Conservation (phyloP, 202 grass and related monocot genomes). For the Panicum virgatum region DNA sequence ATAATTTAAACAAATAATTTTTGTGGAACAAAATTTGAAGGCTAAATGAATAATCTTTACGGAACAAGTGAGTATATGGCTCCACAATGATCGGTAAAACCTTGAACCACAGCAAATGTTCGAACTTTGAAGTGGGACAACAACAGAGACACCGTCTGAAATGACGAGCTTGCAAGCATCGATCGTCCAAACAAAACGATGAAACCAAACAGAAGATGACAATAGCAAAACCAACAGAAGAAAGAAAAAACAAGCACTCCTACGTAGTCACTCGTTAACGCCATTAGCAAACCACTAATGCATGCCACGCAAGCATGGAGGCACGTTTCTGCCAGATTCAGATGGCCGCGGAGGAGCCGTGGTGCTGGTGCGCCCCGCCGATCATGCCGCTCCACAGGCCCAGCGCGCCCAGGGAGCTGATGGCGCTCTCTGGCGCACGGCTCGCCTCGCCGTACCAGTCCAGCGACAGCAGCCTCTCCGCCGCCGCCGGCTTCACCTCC, state of each 20-base stretch:
- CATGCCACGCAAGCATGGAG: conserved; percentile 12
- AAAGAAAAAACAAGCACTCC: conserved; percentile 51
- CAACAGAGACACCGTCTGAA: conserved; percentile 31
- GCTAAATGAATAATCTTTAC: too few relatives aligned
- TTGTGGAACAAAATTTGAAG: too few relatives aligned
- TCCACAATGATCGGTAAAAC: not conserved
- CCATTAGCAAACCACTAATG: conserved; percentile 56
- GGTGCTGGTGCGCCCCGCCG: conserved; percentile 49
- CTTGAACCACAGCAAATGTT: conserved; percentile 20
- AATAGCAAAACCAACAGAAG: conserved; percentile 18
- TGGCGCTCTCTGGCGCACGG: conserved; percentile 51
- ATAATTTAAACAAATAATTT: too few relatives aligned
- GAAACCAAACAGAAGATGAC: conserved; percentile 32
- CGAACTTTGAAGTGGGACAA: conserved; percentile 32
- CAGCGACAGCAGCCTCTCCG: conserved; percentile 57
- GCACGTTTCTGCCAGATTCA: conserved; percentile 8
- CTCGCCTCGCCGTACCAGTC: conserved; percentile 75
- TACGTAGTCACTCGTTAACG: conserved; percentile 52
- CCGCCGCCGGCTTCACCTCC: conserved; percentile 57
- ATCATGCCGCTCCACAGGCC: conserved; percentile 74
- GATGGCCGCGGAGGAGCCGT: conserved; percentile 70
- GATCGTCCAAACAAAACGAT: conserved; percentile 45
- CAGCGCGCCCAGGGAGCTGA: conserved; percentile 46
- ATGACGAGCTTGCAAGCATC: conserved; percentile 32
- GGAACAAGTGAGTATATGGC: too few relatives aligned